Evolutionary conservation across 208 protist species (phyloP).

Genomic region (Leishmania turanica): DNA sequence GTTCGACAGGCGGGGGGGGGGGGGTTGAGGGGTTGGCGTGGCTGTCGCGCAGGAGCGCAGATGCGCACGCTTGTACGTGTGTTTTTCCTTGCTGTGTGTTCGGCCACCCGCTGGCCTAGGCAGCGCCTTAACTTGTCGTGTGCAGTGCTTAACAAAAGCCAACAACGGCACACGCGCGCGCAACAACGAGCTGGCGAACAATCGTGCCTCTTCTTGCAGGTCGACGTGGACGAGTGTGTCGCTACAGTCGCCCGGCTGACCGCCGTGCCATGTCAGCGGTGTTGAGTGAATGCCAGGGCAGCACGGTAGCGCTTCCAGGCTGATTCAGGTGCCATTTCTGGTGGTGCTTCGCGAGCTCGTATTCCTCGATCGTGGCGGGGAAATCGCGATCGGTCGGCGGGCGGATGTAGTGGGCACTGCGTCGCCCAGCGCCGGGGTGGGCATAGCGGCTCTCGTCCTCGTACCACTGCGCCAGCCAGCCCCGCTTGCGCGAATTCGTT

Average conservation of each 20-base stretch:
- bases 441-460: slow-evolving; percentile 89
- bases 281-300: slow-evolving; percentile 85
- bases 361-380: slow-evolving; percentile 87
- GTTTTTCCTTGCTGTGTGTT: too few relatives aligned
- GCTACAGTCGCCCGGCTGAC: slow-evolving; percentile 42
- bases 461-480: slow-evolving; percentile 89
- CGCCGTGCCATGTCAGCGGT: slow-evolving; percentile 72
- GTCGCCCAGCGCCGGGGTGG: slow-evolving; percentile 77
- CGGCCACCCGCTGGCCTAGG: background rate
- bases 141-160: background rate
- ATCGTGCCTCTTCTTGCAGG: background rate
- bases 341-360: slow-evolving; percentile 91
- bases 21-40: background rate
- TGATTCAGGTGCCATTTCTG: slow-evolving; percentile 94
- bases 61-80: background rate
- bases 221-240: background rate
- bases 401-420: slow-evolving; percentile 79
- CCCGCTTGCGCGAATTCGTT: slow-evolving; percentile 72
- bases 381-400: slow-evolving; percentile 84
- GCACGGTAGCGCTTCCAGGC: slow-evolving; percentile 81
- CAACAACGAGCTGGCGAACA: background rate
- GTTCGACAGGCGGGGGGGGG: background rate
- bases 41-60: background rate
- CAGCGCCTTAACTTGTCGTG: too few relatives aligned
- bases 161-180: background rate